Base-by-base conservation (phyloP, 345 rosid genomes). In the Nephelium lappaceum region DNA sequence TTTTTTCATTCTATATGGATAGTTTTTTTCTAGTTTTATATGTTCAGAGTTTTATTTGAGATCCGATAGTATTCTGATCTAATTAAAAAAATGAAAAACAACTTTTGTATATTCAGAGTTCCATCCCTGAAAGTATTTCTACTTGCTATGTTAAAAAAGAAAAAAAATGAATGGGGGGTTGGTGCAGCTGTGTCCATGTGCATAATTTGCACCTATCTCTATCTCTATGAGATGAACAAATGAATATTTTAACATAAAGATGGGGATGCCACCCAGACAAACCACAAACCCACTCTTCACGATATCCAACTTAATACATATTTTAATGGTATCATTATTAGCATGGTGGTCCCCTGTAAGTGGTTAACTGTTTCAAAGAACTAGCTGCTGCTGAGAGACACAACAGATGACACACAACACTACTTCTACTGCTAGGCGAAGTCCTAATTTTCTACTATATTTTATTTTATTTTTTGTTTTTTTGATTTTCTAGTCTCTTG, bases 331-430 rank as follows among this genome's bases (percentile, higher is more conserved):
- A 23, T 23, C 6, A 60, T 60, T 60, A 60, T 60, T 23, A n/a
- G 11, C 27, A 10, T 60, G 64, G 64, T 21, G 64, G 64, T 60
- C 64, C 64, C 64, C 25, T 60, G 64, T 21, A n/a, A 21, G 25
- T 21, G 64, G 64, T 60, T 60, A 19, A n/a, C 64, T 60, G 64
- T 64, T 47, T 75, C 45, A 63, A 62, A 25, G 60, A 16, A 63
- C 12, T 0, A 18, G 11, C 70, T 38, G 49, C 8, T 27, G 64
- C 24, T 53, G 45, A 11, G 16, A 15, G 61, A 25, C 31, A 27
- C 1, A 27, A 27, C 31, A 27, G 36, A 2, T 2, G 69, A 15
- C 47, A 5, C 51, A 5, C 51, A 11, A 11, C 51, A 45, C 51
- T 45, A 0, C 51, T 45, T 11, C 51, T 8, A 7, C 49, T 45